A percentile compares a stretch with the other conserved stretches of the same genome.
phyloP scores from a whole-genome alignment of 1,284 basidiomycete species.

The Golubevia sp. region DNA sequence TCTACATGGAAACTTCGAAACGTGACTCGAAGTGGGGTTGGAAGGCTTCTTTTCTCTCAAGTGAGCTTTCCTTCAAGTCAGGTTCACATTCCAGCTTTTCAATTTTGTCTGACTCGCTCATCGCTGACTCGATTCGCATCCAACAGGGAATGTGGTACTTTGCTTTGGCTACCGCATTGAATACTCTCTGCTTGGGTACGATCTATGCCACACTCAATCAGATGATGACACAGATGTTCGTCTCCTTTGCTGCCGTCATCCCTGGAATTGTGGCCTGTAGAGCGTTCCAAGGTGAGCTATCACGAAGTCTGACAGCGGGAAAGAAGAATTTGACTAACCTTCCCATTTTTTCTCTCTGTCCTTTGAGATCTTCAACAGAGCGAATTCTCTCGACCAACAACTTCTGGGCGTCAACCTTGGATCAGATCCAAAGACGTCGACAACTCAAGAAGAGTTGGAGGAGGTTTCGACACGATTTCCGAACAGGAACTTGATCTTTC shows the following conservation, averaged over 20 bases:
- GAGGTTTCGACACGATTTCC: neutral
- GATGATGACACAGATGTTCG: neutral
- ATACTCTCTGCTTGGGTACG: neutral
- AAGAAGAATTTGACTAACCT: too few species aligned
- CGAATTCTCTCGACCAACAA: neutral
- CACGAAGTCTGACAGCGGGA: neutral
- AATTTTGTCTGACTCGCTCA: too few species aligned
- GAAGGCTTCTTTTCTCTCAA: neutral
- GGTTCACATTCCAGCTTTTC: too few species aligned
- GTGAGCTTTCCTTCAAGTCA: too few species aligned
- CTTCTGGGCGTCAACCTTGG: neutral
- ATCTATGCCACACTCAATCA: neutral
- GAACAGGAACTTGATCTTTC: too few species aligned
- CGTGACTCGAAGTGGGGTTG: neutral
- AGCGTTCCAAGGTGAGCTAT: neutral
- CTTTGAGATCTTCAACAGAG: neutral
- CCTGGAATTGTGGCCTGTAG: neutral
- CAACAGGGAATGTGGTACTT: neutral
- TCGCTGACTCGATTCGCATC: too few species aligned
- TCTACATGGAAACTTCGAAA: neutral
- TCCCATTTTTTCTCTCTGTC: neutral
- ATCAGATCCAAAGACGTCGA: neutral
- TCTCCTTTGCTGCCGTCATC: neutral
- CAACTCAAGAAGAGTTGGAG: neutral
- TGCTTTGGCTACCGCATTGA: neutral